phyloP scores from a whole-genome alignment of 1,284 basidiomycete species.

The Chondrostereum purpureum region DNA sequence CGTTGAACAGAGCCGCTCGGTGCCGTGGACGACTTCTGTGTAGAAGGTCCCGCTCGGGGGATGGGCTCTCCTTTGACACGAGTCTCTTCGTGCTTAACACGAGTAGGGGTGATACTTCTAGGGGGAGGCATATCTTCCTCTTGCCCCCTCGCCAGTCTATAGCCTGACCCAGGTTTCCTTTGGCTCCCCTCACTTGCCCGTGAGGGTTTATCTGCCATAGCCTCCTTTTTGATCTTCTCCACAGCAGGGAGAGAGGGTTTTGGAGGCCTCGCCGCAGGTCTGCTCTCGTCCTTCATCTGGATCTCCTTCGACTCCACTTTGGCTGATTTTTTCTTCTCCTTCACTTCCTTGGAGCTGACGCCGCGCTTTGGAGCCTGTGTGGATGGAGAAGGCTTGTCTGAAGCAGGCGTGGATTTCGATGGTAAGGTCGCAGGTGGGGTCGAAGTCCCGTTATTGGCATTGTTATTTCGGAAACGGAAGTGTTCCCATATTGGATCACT shows the following conservation, averaged over 20 bases:
- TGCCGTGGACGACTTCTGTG: too few species aligned
- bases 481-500: constrained; percentile 51
- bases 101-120: background rate
- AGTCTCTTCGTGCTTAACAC: background rate
- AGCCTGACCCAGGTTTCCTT: constrained; percentile 45
- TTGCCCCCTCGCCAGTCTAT: constrained; percentile 23
- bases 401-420: constrained; percentile 6
- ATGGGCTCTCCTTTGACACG: background rate
- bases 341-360: constrained; percentile 35
- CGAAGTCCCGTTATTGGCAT: constrained; percentile 9
- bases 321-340: constrained; percentile 31
- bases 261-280: constrained; percentile 14
- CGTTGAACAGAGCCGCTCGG: too few species aligned
- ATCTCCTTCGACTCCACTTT: constrained; percentile 36
- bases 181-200: too few species aligned
- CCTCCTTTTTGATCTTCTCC: background rate
- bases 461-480: constrained; percentile 24
- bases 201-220: background rate
- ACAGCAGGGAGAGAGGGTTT: constrained; percentile 11
- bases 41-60: background rate
- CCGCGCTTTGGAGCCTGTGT: constrained; percentile 30
- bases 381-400: constrained; percentile 9
- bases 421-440: constrained; percentile 7
- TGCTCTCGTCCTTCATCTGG: constrained; percentile 50
- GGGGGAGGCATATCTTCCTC: background rate